Base-by-base conservation (phyloP, 2,329 filamentous ascomycete genomes). In the Neoascochyta sp. region DNA sequence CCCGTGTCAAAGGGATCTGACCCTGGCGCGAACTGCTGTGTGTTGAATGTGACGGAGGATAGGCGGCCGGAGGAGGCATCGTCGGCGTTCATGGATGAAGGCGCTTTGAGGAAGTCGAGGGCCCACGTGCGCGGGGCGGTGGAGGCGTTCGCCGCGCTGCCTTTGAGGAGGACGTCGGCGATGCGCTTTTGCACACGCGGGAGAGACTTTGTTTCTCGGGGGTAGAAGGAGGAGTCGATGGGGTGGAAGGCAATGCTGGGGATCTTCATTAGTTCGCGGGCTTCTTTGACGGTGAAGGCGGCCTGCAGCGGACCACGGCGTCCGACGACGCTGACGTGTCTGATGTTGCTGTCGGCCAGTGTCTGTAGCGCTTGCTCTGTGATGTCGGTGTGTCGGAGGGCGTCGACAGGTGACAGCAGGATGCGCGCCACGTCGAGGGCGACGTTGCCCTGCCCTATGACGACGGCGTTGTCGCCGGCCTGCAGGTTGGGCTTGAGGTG, bases 381-480 rank as follows among this genome's bases (percentile, higher is more conserved):
- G 26, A 98, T 96, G 57, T 98, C 92, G 0, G 92, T 95, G 51
- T 80, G 81, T 5, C 76, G 73, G 24, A 98, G 69, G 13, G 74
- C 66, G 49, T 90, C 79, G 1, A 93, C 69, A 39, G 85, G 77
- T 29, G 83, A 80, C 9, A 98, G 71, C 4, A 98, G 69, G 52
- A 94, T 90, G 15, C 93, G 77, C 1, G 90, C 88, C 10, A 98
- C 86, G 60, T 98, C 92, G 26, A 98, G 69, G 1, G 92, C 92
- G 7, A 98, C 92, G 63, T 98, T 98, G 10, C 92, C 92, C 55
- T 98, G 90, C 2, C 92, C 92, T 43, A 98, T 80, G 26, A 98
- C 74, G 17, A 95, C 78, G 2, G 86, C 92, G 39, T 89, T 81
- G 28, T 95, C 86, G 1, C 83, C 84, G 7, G 72, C 69, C 1